Evolutionary conservation across 2,329 filamentous ascomycete genomes (phyloP).

Genomic region (Clarireedia homoeocarpa): DNA sequence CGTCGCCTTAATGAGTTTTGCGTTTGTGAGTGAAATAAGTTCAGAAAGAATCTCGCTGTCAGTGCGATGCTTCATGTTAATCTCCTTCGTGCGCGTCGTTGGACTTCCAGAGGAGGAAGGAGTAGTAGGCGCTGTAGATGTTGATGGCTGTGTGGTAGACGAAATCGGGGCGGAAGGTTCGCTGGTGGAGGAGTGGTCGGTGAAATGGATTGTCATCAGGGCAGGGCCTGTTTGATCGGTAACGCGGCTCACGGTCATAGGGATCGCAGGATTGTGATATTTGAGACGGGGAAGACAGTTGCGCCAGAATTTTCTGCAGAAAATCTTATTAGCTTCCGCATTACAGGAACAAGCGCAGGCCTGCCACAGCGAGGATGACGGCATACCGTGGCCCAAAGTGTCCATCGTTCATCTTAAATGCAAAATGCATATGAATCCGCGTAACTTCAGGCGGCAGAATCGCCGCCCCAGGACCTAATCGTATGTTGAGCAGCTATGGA

Average conservation of each 20-base stretch:
- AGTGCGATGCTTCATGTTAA: slow-evolving; percentile 56
- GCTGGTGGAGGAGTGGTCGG: slow-evolving; percentile 23
- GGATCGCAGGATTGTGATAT: slow-evolving; percentile 82
- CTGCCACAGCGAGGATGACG: background rate
- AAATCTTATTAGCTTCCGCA: background rate
- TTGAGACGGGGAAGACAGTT: slow-evolving; percentile 78
- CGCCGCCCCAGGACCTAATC: slow-evolving; percentile 75
- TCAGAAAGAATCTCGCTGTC: slow-evolving; percentile 55
- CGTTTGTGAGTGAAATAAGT: slow-evolving; percentile 56
- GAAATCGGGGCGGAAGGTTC: slow-evolving; percentile 4
- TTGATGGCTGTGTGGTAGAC: slow-evolving; percentile 36
- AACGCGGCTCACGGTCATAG: slow-evolving; percentile 73
- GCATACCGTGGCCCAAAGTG: slow-evolving; percentile 65
- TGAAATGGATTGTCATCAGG: slow-evolving; percentile 58
- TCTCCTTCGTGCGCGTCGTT: slow-evolving; percentile 33
- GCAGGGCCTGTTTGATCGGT: slow-evolving; percentile 47
- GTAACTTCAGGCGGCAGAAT: slow-evolving; percentile 70
- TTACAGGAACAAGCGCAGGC: slow-evolving; percentile 13
- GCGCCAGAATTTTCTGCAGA: slow-evolving; percentile 76
- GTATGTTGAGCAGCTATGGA: slow-evolving; percentile 62
- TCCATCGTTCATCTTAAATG: slow-evolving; percentile 50
- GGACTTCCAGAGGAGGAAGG: slow-evolving; percentile 19
- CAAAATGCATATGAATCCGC: slow-evolving; percentile 68
- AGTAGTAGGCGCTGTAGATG: slow-evolving; percentile 17
- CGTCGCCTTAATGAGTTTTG: slow-evolving; percentile 47